Conservation (phyloP, 1,284 basidiomycete genomes). For the Erythrobasidium hasegawianum region DNA sequence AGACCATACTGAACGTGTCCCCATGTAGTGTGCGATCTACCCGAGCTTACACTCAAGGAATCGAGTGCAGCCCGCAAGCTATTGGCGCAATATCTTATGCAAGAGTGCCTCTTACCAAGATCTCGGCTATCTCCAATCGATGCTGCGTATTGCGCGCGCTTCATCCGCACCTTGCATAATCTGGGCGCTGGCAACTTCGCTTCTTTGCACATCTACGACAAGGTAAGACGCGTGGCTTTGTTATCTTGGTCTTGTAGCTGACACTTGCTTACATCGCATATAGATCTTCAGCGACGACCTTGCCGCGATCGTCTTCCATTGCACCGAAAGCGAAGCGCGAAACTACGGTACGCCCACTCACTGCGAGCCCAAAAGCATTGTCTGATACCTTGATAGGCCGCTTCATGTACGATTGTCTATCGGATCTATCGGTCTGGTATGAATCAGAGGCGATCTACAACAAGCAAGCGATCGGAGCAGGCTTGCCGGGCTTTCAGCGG, state of each 20-base stretch:
- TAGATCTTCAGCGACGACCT: conserved; percentile 73
- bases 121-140: conserved; percentile 91
- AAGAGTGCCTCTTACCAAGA: conserved; percentile 89
- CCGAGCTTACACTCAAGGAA: conserved; percentile 7
- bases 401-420: conserved; percentile 65
- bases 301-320: conserved; percentile 79
- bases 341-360: conserved; percentile 82
- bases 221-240: conserved; percentile 56
- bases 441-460: conserved; percentile 57
- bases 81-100: conserved; percentile 63
- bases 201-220: conserved; percentile 79
- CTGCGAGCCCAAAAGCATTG: too few relatives aligned
- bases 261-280: background rate
- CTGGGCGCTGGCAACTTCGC: conserved; percentile 83
- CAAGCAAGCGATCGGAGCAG: conserved; percentile 52
- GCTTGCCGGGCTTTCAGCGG: conserved; percentile 47
- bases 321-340: conserved; percentile 90
- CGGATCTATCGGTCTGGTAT: conserved; percentile 73
- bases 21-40: conserved; percentile 12
- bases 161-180: conserved; percentile 80
- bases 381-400: conserved; percentile 42
- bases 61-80: conserved; percentile 54
- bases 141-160: conserved; percentile 87
- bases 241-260: background rate
- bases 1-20: too few relatives aligned